phyloP scores from a whole-genome alignment of 1,284 basidiomycete genomes.

The Cryptococcus sp. region DNA sequence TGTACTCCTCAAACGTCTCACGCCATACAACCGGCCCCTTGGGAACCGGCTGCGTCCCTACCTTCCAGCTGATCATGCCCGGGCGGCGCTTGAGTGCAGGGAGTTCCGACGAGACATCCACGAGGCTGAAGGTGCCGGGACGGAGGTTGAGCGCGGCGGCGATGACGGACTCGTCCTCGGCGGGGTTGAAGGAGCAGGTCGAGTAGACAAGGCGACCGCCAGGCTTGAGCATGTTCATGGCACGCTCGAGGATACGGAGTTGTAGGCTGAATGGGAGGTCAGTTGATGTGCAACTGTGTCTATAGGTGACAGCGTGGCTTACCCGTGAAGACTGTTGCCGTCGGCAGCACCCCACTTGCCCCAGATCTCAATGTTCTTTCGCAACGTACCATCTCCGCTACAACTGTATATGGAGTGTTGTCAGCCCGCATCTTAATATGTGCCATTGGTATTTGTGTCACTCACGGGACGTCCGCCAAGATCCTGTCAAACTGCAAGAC shows the following conservation, averaged over 20 bases:
- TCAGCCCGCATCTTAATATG: slow-evolving; percentile 6
- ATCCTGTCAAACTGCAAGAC: slow-evolving; percentile 85
- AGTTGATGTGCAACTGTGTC: background rate
- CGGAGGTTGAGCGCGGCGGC: slow-evolving; percentile 73
- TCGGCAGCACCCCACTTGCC: slow-evolving; percentile 84
- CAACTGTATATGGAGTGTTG: slow-evolving; percentile 46
- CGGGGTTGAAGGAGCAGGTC: slow-evolving; percentile 94
- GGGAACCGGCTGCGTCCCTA: slow-evolving; percentile 47
- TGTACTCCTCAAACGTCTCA: slow-evolving; percentile 37
- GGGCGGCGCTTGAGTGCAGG: slow-evolving; percentile 71
- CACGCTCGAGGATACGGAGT: slow-evolving; percentile 84
- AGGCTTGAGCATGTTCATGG: slow-evolving; percentile 81
- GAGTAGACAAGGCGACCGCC: slow-evolving; percentile 94
- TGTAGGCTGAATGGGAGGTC: slow-evolving; percentile 62
- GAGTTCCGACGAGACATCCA: slow-evolving; percentile 70
- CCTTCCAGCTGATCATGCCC: slow-evolving; percentile 72
- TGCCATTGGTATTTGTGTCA: background rate
- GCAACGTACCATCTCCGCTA: slow-evolving; percentile 91
- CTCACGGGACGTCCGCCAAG: slow-evolving; percentile 87
- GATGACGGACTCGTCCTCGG: slow-evolving; percentile 96
- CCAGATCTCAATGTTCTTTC: slow-evolving; percentile 97
- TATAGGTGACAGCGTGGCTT: slow-evolving; percentile 31
- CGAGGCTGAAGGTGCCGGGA: slow-evolving; percentile 72
- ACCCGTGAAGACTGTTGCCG: slow-evolving; percentile 87
- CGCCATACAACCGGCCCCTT: slow-evolving; percentile 29